Conservation (phyloP, 495 filamentous ascomycete genomes). For the Haplographium delicatum region DNA sequence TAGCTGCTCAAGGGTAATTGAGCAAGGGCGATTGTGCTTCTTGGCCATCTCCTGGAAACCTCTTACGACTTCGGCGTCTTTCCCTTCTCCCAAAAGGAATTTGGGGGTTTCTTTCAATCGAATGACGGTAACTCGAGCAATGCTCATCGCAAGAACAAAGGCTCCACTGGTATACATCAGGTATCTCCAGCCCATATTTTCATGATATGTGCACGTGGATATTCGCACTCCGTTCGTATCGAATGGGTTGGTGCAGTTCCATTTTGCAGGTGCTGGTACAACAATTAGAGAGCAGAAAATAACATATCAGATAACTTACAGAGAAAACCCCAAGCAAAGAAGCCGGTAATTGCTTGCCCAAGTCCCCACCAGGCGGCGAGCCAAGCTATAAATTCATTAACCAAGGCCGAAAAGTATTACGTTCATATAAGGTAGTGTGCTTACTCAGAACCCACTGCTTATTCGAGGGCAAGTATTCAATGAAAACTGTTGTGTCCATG, state of each 20-base stretch:
- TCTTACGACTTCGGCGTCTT: constrained; percentile 55
- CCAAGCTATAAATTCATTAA: constrained; percentile 33
- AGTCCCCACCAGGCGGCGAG: constrained; percentile 77
- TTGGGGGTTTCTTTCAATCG: constrained; percentile 67
- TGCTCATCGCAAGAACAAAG: constrained; percentile 60
- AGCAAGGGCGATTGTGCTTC: constrained; percentile 58
- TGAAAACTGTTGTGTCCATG: constrained; percentile 67
- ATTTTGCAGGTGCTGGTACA: constrained; percentile 32
- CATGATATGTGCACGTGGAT: constrained; percentile 50
- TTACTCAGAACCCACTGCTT: constrained; percentile 69
- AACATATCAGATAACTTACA: constrained; percentile 36
- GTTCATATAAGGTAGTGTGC: background rate
- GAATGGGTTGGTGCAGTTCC: constrained; percentile 50
- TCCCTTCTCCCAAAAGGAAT: constrained; percentile 59
- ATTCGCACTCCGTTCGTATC: constrained; percentile 10
- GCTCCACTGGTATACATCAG: constrained; percentile 60
- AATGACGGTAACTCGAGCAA: constrained; percentile 63
- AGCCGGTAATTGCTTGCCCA: constrained; percentile 62
- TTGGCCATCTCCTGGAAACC: constrained; percentile 56
- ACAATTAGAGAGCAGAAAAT: background rate
- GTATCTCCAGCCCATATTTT: constrained; percentile 84
- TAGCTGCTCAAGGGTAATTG: constrained; percentile 57
- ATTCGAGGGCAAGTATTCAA: constrained; percentile 71
- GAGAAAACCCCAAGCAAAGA: constrained; percentile 74
- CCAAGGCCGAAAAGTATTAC: background rate